Conservation (phyloP, 2,329 filamentous ascomycete species). For the Cercospora citrullina region DNA sequence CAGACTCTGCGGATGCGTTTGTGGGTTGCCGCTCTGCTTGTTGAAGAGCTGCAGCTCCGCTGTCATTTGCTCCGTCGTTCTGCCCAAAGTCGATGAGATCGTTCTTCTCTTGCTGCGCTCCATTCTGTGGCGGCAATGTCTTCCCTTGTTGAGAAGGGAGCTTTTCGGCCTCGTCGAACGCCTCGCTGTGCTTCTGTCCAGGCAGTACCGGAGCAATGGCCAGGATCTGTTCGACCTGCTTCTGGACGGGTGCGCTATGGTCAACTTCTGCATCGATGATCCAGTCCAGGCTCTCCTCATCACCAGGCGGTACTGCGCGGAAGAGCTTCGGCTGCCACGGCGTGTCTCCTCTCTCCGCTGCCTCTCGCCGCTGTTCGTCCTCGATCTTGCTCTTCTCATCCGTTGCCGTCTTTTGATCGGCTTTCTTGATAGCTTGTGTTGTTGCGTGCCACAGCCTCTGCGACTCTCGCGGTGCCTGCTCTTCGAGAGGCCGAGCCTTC, state of each 20-base stretch:
- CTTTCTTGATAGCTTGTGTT: conserved; percentile 74
- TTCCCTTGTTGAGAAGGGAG: conserved; percentile 27
- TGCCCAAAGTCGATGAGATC: conserved; percentile 62
- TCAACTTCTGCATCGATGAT: conserved; percentile 84
- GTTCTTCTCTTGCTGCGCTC: conserved; percentile 27
- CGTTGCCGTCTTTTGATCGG: conserved; percentile 85
- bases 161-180: conserved; percentile 21
- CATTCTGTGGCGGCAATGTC: neutral
- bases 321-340: conserved; percentile 91
- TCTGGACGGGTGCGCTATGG: conserved; percentile 59
- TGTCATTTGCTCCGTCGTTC: conserved; percentile 35
- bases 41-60: conserved; percentile 13
- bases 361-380: conserved; percentile 86
- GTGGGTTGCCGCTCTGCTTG: conserved; percentile 12
- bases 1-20: conserved; percentile 15
- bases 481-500: conserved; percentile 70
- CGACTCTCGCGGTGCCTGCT: conserved; percentile 88
- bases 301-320: conserved; percentile 61
- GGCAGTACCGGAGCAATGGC: conserved; percentile 81
- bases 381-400: conserved; percentile 97
- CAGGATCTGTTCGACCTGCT: conserved; percentile 78
- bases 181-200: conserved; percentile 56
- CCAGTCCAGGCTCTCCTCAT: conserved; percentile 87
- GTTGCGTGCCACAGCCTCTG: conserved; percentile 84
- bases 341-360: conserved; percentile 72